These are phyloP conservation scores for Inonotus hispidus DNA, from an alignment of 1,284 basidiomycete species.

Conservation along the genomic window DNA sequence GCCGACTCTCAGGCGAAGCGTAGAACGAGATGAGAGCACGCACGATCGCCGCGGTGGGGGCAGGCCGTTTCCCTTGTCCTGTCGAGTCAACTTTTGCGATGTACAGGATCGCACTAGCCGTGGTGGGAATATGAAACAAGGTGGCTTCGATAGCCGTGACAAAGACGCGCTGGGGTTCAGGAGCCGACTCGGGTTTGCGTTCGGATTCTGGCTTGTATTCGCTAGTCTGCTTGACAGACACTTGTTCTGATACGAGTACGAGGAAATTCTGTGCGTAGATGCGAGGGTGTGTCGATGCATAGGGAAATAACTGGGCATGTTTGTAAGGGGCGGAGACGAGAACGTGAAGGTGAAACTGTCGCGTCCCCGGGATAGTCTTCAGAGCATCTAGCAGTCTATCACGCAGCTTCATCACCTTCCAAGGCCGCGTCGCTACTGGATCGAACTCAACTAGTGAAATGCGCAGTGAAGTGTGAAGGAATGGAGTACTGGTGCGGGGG, in stretches of 20 bases:
- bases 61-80: constrained; percentile 59
- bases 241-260: constrained; percentile 63
- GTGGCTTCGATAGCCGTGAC: constrained; percentile 80
- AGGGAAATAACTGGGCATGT: constrained; percentile 68
- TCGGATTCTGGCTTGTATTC: background rate
- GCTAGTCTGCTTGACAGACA: constrained; percentile 17
- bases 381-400: constrained; percentile 62
- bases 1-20: constrained; percentile 59
- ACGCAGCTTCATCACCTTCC: constrained; percentile 42
- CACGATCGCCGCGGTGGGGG: constrained; percentile 68
- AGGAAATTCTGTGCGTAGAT: constrained; percentile 72
- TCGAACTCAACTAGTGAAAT: too few species aligned
- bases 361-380: constrained; percentile 51
- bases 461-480: too few species aligned
- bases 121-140: constrained; percentile 71
- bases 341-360: constrained; percentile 69
- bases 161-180: constrained; percentile 35
- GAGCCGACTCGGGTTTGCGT: background rate
- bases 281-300: constrained; percentile 58
- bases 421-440: too few species aligned
- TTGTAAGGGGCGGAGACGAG: constrained; percentile 70
- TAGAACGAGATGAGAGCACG: constrained; percentile 66
- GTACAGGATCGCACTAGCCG: constrained; percentile 75
- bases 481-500: too few species aligned
- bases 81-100: constrained; percentile 94